Base-by-base conservation (phyloP, 2,329 filamentous ascomycete genomes). In the Pseudopyrenochaeta lycopersici region DNA sequence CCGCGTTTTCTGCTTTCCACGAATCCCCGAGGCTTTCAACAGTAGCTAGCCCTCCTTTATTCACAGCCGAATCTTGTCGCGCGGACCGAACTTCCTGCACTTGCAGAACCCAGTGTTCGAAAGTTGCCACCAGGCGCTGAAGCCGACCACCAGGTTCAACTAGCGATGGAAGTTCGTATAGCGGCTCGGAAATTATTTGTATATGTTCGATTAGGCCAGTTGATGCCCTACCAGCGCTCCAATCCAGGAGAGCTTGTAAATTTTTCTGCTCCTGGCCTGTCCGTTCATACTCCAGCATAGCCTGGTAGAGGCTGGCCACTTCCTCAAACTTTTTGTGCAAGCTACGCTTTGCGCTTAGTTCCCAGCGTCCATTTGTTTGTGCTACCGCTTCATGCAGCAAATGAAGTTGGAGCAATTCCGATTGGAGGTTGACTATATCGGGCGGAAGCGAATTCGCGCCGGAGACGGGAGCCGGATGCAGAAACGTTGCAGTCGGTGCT, bases 351-450 rank as follows among this genome's bases (percentile, higher is more conserved):
- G 74, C 75, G 45, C 68, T 76, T 10, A 55, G 35, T 38, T 74
- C 67, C 75, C 75, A 78, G 20, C 62, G 52, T 20, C 43, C 66
- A 32, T 45, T 60, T 12, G 66, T 61, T 7, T 62, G 45, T 32
- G 56, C 56, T 10, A 68, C 67, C 6, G 61, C 46, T 42, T 65
- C 56, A 46, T 76, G 75, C 14, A 78, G 48, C 9, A 77, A 49
- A 49, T 76, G 68, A 3, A 78, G 62, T 48, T 78, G 76, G 5
- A 78, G 63, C 12, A 78, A 59, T 52, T 76, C 70, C 10, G 73
- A 63, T 61, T 78, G 76, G 4, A 77, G 59, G 41, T 54, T 63
- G 35, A 64, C 45, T 2, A 72, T 60, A 30, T 77, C 74, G 5
- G 66, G 53, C 1, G 72, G 56, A 18, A 76, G 57, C 17, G 55